These are phyloP conservation scores for Obelidium mucronatum DNA, from an alignment of 192 early-diverging fungal genomes.

Conservation along the genomic window DNA sequence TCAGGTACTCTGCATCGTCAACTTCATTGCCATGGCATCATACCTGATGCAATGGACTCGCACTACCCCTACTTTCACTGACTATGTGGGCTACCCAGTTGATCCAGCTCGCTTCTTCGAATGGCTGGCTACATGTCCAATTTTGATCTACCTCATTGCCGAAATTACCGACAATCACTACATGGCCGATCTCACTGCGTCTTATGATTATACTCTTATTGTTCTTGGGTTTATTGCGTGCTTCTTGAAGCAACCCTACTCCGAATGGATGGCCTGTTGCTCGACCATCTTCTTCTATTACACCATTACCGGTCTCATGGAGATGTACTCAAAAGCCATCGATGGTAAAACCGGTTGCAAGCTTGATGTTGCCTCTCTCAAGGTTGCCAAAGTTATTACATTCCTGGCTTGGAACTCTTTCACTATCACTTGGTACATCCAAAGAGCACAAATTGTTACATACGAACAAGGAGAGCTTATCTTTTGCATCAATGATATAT, in stretches of 20 bases:
- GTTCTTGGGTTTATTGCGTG: conserved; percentile 36
- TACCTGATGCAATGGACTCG: conserved; percentile 20
- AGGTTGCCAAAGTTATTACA: neutral
- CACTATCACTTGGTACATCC: conserved; percentile 16
- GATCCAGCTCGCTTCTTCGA: conserved; percentile 27
- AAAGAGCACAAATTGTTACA: conserved; percentile 20
- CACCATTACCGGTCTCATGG: conserved; percentile 20
- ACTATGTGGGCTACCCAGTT: conserved; percentile 9
- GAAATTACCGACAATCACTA: conserved; percentile 42
- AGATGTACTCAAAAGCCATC: conserved; percentile 37
- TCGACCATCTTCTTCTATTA: conserved; percentile 25
- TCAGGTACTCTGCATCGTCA: conserved; percentile 25
- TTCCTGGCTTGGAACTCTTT: conserved; percentile 14
- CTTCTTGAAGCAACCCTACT: conserved; percentile 37
- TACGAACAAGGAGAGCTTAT: conserved; percentile 36
- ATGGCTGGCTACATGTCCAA: conserved; percentile 34
- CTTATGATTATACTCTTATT: conserved; percentile 36
- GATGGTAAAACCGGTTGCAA: conserved; percentile 36
- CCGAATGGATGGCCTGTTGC: conserved; percentile 9
- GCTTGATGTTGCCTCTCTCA: conserved; percentile 25
- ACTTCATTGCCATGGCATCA: conserved; percentile 22
- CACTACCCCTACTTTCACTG: conserved; percentile 11
- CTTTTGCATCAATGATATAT: conserved; percentile 42
- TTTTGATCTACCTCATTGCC: conserved; percentile 45
- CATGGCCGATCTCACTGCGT: conserved; percentile 8